A percentile compares a stretch with the other conserved stretches of the same genome.
These are phyloP conservation scores for Metschnikowia arizonensis DNA, from an alignment of 805 yeast species.

Conservation along the genomic window DNA sequence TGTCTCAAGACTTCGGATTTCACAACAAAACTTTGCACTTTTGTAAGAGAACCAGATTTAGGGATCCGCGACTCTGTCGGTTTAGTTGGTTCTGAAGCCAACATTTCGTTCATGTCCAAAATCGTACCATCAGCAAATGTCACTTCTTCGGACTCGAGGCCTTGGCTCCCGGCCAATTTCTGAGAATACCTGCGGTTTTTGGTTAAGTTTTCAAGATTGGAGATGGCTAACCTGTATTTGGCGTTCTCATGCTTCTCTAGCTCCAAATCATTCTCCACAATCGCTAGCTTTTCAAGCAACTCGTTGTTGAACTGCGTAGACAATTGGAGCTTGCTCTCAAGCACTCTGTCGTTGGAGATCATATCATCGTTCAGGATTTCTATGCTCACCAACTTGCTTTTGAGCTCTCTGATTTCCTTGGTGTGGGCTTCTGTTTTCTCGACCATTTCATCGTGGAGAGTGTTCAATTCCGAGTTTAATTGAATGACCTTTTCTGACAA, in stretches of 20 bases:
- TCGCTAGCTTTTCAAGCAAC: slow-evolving; percentile 38
- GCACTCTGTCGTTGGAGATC: slow-evolving; percentile 36
- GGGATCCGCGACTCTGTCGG: slow-evolving; percentile 8
- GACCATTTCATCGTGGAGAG: slow-evolving; percentile 14
- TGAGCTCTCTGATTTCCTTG: slow-evolving; percentile 20
- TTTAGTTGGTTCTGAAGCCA: slow-evolving; percentile 16
- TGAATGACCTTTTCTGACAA: slow-evolving; percentile 14
- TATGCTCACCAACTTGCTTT: slow-evolving; percentile 32
- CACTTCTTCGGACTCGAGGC: slow-evolving; percentile 13
- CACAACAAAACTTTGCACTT: slow-evolving; percentile 28
- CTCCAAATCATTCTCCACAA: slow-evolving; percentile 38
- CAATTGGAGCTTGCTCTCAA: slow-evolving; percentile 29
- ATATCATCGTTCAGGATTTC: slow-evolving; percentile 43
- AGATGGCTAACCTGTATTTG: slow-evolving; percentile 12
- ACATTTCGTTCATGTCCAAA: slow-evolving; percentile 18
- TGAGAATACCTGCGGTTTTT: background rate
- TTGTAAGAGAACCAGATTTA: slow-evolving; percentile 29
- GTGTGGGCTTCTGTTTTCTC: slow-evolving; percentile 19
- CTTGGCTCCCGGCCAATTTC: slow-evolving; percentile 7
- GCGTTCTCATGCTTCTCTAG: slow-evolving; percentile 17
- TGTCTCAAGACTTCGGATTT: slow-evolving; percentile 17
- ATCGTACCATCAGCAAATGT: slow-evolving; percentile 17
- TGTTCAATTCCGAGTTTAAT: slow-evolving; percentile 21
- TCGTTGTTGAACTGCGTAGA: slow-evolving; percentile 40
- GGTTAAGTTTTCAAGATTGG: slow-evolving; percentile 11